phyloP scores from a whole-genome alignment of 106 monocot genomes.

The Gastrodia elata region DNA sequence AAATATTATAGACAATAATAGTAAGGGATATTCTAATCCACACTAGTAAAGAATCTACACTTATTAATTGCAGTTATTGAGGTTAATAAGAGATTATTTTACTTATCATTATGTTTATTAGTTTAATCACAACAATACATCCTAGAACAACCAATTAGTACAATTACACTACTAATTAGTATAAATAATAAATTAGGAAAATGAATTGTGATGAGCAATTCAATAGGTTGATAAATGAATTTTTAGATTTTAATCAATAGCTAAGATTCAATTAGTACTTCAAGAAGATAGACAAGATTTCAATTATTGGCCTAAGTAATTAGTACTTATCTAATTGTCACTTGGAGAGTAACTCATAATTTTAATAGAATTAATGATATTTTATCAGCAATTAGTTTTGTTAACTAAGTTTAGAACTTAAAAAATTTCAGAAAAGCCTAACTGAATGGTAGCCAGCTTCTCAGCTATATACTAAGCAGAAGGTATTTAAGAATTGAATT shows the following conservation, averaged over 20 bases:
- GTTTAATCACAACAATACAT: no score
- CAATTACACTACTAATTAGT: no score
- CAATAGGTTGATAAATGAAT: no score
- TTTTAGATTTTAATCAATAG: no score
- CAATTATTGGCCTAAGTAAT: not conserved
- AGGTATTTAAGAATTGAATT: not conserved
- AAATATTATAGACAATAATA: not conserved
- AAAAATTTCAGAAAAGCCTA: not conserved
- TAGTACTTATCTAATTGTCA: not conserved
- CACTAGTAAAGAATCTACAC: not conserved
- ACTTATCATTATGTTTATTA: no score
- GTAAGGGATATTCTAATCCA: not conserved
- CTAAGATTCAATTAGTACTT: no score
- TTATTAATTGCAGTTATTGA: not conserved
- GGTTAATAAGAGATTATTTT: no score
- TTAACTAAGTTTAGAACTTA: not conserved
- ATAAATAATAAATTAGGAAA: no score
- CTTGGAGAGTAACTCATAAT: no score
- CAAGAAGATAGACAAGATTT: not conserved
- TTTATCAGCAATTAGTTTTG: not conserved
- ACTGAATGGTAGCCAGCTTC: not conserved
- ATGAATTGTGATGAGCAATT: no score
- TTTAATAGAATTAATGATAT: not conserved
- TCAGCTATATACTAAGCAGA: not conserved
- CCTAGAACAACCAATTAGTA: no score